A percentile compares a stretch with the other conserved stretches of the same genome.
Evolutionary conservation across 495 filamentous ascomycete genomes (phyloP).

Genomic region (Aspergillus affinis): DNA sequence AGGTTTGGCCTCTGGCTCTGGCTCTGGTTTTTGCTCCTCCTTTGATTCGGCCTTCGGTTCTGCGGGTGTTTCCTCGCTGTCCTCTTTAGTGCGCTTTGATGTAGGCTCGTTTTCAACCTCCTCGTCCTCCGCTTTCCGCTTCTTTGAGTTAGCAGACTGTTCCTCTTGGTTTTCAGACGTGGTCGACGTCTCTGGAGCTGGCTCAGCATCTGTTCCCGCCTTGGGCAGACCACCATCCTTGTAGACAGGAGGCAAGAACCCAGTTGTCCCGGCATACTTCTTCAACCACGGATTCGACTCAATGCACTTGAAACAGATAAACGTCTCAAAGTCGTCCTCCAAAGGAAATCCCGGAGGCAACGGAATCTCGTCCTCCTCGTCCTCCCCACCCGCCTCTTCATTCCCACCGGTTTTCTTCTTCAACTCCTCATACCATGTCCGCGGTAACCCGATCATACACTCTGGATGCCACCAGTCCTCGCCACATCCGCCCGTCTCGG

Average conservation of each 20-base stretch:
- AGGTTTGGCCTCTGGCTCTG: slow-evolving; percentile 4
- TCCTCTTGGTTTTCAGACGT: slow-evolving; percentile 5
- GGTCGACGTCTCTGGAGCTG: slow-evolving; percentile 9
- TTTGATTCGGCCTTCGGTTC: slow-evolving; percentile 17
- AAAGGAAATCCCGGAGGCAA: slow-evolving; percentile 81
- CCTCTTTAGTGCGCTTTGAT: slow-evolving; percentile 62
- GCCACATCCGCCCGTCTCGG: slow-evolving; percentile 82
- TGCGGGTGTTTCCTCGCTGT: background rate
- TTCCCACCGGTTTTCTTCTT: slow-evolving; percentile 41
- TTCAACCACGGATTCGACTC: slow-evolving; percentile 91
- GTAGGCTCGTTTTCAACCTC: slow-evolving; percentile 45
- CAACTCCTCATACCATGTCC: slow-evolving; percentile 43
- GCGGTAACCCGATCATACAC: slow-evolving; percentile 79
- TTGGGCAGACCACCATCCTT: slow-evolving; percentile 32
- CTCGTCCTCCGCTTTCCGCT: slow-evolving; percentile 74
- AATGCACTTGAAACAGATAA: slow-evolving; percentile 93
- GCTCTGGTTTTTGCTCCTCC: slow-evolving; percentile 21
- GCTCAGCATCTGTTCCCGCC: slow-evolving; percentile 2
- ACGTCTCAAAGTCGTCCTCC: slow-evolving; percentile 83
- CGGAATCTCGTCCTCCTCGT: slow-evolving; percentile 55
- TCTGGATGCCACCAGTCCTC: slow-evolving; percentile 99
- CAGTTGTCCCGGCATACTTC: slow-evolving; percentile 76
- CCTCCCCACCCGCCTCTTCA: slow-evolving; percentile 28
- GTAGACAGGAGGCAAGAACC: slow-evolving; percentile 75
- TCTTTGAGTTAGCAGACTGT: slow-evolving; percentile 49